Evolutionary conservation across 257 asterid species (phyloP).

Genomic region (Paulownia fortunei): DNA sequence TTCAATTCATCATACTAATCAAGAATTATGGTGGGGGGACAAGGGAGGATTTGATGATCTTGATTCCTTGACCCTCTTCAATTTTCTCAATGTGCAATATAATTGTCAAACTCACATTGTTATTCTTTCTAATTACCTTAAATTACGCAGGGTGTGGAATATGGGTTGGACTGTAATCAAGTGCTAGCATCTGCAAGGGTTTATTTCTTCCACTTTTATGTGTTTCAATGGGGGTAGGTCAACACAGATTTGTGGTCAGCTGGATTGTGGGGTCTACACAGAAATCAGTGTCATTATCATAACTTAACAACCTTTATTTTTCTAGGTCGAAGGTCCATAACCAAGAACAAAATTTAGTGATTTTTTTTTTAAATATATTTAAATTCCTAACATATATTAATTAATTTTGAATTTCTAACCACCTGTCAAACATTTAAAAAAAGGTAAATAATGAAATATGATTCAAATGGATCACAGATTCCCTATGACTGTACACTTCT

Average conservation of each 20-base stretch:
- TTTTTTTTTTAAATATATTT: too few relatives aligned
- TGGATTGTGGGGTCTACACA: slow-evolving; percentile 19
- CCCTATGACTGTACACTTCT: too few relatives aligned
- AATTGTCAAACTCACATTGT: background rate
- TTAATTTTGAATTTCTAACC: too few relatives aligned
- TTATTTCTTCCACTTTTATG: background rate
- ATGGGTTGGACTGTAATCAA: slow-evolving; percentile 36
- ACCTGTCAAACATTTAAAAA: too few relatives aligned
- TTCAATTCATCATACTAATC: background rate
- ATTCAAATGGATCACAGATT: too few relatives aligned
- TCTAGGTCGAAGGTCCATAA: background rate
- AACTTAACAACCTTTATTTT: background rate
- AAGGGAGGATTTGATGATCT: background rate
- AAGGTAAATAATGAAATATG: too few relatives aligned
- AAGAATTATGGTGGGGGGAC: background rate
- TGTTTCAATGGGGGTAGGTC: background rate
- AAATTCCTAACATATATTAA: too few relatives aligned
- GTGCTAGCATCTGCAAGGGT: slow-evolving; percentile 6
- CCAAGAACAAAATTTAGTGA: background rate
- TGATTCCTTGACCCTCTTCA: background rate
- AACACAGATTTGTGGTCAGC: slow-evolving; percentile 10
- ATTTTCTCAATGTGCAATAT: background rate
- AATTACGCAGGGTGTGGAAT: slow-evolving; percentile 26
- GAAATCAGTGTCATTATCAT: slow-evolving; percentile 18
- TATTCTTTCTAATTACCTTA: background rate